phyloP scores from a whole-genome alignment of 306 rosid genomes.

The Cucurbita maxima region DNA sequence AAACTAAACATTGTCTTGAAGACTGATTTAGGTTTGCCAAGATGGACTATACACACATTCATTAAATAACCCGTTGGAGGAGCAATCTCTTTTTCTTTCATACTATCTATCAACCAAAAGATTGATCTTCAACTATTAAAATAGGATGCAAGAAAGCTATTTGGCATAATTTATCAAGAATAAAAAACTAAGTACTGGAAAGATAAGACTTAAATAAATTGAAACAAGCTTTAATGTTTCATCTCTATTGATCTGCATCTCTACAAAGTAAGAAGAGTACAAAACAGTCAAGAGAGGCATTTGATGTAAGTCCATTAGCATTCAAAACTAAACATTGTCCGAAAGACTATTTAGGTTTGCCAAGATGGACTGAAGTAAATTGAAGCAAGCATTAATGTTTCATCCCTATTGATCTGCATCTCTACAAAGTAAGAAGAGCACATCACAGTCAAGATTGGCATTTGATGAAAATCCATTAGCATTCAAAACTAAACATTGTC shows the following conservation, averaged over 20 bases:
- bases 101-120: neutral
- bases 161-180: neutral
- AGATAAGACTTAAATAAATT: neutral
- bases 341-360: slow-evolving; percentile 37
- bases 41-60: slow-evolving; percentile 13
- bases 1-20: slow-evolving; percentile 8
- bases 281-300: slow-evolving; percentile 22
- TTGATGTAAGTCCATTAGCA: slow-evolving; percentile 58
- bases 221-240: neutral
- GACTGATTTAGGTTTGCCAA: slow-evolving; percentile 23
- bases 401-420: slow-evolving; percentile 12
- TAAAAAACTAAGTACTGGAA: neutral
- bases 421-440: slow-evolving; percentile 16
- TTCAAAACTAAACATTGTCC: slow-evolving; percentile 51
- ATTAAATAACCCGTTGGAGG: neutral
- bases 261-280: slow-evolving; percentile 13
- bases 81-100: neutral
- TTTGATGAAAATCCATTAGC: slow-evolving; percentile 26
- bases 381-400: neutral
- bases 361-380: slow-evolving; percentile 48
- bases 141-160: neutral
- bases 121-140: neutral
- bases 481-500: slow-evolving; percentile 16
- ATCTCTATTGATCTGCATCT: slow-evolving; percentile 32
- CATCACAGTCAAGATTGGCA: slow-evolving; percentile 34